phyloP scores from a whole-genome alignment of 2,329 filamentous ascomycete genomes.

The Phoma sp. region DNA sequence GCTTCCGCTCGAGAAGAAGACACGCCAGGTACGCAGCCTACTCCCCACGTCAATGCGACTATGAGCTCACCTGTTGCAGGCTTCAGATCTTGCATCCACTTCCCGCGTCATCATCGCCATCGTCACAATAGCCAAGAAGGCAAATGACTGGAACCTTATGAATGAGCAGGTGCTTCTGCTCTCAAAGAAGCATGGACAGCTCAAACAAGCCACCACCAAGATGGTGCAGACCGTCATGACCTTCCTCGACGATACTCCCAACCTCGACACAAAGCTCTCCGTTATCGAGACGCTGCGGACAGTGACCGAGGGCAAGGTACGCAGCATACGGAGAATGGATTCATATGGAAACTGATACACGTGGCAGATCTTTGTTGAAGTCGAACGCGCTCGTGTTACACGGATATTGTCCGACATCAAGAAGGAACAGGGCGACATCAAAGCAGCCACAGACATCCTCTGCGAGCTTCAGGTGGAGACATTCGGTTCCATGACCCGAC shows the following conservation, averaged over 20 bases:
- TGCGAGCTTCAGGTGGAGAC: slow-evolving; percentile 99
- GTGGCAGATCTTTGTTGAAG: slow-evolving; percentile 90
- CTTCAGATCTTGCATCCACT: slow-evolving; percentile 94
- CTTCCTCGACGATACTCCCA: slow-evolving; percentile 86
- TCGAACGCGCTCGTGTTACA: slow-evolving; percentile 94
- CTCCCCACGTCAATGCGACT: slow-evolving; percentile 13
- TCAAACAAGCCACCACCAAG: slow-evolving; percentile 98
- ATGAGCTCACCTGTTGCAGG: slow-evolving; percentile 59
- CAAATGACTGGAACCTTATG: slow-evolving; percentile 89
- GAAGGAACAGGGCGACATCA: slow-evolving; percentile 91
- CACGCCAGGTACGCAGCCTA: slow-evolving; percentile 74
- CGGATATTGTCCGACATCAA: slow-evolving; percentile 97
- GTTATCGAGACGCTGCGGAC: slow-evolving; percentile 95
- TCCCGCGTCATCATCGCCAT: slow-evolving; percentile 86
- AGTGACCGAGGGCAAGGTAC: slow-evolving; percentile 93
- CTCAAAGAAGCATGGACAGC: slow-evolving; percentile 99
- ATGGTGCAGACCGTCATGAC: slow-evolving; percentile 98
- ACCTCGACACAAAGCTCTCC: slow-evolving; percentile 84
- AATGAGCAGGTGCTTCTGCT: slow-evolving; percentile 96
- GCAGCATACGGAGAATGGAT: slow-evolving; percentile 21
- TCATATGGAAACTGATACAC: slow-evolving; percentile 25
- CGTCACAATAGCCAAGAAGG: slow-evolving; percentile 92
- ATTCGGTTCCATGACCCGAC: slow-evolving; percentile 94
- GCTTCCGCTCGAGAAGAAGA: slow-evolving; percentile 89
- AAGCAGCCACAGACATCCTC: slow-evolving; percentile 86